These are phyloP conservation scores for Rhypophila decipiens DNA, from an alignment of 495 filamentous ascomycete species.

Conservation along the genomic window DNA sequence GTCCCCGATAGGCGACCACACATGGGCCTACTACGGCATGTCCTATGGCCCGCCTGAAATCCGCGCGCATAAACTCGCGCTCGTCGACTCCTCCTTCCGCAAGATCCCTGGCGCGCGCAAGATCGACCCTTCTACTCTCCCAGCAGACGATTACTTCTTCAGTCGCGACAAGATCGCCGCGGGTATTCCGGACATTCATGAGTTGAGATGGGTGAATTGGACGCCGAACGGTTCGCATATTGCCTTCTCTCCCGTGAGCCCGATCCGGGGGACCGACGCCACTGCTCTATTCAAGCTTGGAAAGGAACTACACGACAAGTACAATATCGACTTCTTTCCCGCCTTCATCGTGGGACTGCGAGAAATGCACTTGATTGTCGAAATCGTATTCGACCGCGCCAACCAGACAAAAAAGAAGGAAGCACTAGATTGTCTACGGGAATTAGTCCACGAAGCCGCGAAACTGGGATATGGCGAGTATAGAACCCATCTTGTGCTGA, in stretches of 20 bases:
- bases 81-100: constrained; percentile 41
- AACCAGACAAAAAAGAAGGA: constrained; percentile 29
- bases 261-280: constrained; percentile 46
- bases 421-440: constrained; percentile 35
- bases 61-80: constrained; percentile 34
- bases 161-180: constrained; percentile 19
- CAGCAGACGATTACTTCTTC: constrained; percentile 27
- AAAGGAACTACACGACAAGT: constrained; percentile 25
- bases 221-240: constrained; percentile 50
- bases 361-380: constrained; percentile 55
- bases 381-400: constrained; percentile 48
- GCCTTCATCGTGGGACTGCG: constrained; percentile 46
- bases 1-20: constrained; percentile 34
- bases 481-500: constrained; percentile 48
- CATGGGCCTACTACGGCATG: constrained; percentile 53
- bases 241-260: constrained; percentile 51
- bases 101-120: constrained; percentile 41
- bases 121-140: constrained; percentile 37
- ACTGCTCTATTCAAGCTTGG: constrained; percentile 39
- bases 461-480: constrained; percentile 51
- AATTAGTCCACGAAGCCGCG: constrained; percentile 43
- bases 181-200: constrained; percentile 43
- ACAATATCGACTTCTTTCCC: constrained; percentile 47
- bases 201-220: constrained; percentile 53
- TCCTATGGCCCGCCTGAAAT: constrained; percentile 43